Evolutionary conservation across 2,329 filamentous ascomycete species (phyloP).

Genomic region (Peltaster fructicola): DNA sequence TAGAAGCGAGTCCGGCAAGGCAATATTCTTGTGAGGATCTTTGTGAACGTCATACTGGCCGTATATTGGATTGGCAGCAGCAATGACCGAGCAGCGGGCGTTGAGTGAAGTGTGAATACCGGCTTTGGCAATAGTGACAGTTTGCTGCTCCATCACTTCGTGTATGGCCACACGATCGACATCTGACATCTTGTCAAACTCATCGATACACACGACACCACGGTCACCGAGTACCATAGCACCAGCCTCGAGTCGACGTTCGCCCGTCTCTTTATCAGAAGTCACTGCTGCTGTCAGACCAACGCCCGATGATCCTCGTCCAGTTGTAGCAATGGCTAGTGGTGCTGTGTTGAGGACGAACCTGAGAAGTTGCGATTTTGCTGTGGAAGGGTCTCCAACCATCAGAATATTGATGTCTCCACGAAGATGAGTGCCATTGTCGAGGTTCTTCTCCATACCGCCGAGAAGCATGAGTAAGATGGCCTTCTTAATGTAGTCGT

Average conservation of each 20-base stretch:
- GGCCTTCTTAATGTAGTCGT: slow-evolving; percentile 95
- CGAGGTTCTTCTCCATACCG: slow-evolving; percentile 95
- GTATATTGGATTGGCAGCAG: slow-evolving; percentile 92
- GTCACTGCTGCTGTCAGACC: slow-evolving; percentile 96
- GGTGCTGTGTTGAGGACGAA: slow-evolving; percentile 96
- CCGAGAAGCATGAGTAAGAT: slow-evolving; percentile 88
- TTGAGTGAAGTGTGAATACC: slow-evolving; percentile 97
- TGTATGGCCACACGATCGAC: slow-evolving; percentile 95
- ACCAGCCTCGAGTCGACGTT: slow-evolving; percentile 84
- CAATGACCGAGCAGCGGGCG: slow-evolving; percentile 87
- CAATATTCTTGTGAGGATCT: slow-evolving; percentile 96
- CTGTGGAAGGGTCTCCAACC: slow-evolving; percentile 96
- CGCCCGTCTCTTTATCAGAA: slow-evolving; percentile 90
- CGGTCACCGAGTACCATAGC: slow-evolving; percentile 97
- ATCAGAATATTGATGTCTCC: slow-evolving; percentile 99
- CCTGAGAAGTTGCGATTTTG: slow-evolving; percentile 91
- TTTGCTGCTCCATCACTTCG: slow-evolving; percentile 99
- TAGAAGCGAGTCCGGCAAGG: slow-evolving; percentile 82
- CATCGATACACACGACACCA: slow-evolving; percentile 95
- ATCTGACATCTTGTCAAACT: slow-evolving; percentile 99
- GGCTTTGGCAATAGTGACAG: slow-evolving; percentile 95
- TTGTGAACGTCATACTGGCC: slow-evolving; percentile 98
- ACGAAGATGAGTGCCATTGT: slow-evolving; percentile 92
- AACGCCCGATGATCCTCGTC: slow-evolving; percentile 84
- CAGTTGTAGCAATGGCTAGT: slow-evolving; percentile 89